A percentile compares a stretch with the other conserved stretches of the same genome.
phyloP scores from a whole-genome alignment of 768 basidiomycete genomes.

The Boletus sp. region DNA sequence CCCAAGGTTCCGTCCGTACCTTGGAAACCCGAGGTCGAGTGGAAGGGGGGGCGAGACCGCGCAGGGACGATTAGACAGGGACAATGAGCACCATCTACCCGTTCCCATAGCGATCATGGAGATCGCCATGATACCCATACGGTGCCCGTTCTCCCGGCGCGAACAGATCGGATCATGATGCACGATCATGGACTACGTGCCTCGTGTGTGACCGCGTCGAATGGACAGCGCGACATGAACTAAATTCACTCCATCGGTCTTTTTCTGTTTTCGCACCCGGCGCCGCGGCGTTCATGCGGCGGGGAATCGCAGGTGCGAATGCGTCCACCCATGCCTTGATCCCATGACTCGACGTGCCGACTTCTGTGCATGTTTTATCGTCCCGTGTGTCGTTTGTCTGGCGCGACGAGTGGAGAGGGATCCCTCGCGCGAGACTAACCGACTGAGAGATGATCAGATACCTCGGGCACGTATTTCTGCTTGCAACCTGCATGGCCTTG shows the following conservation, averaged over 20 bases:
- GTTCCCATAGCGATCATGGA: conserved; percentile 72
- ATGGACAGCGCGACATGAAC: background rate
- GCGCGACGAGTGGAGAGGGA: background rate
- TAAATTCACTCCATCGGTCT: conserved; percentile 36
- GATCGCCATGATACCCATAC: conserved; percentile 65
- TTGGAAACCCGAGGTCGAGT: conserved; percentile 17
- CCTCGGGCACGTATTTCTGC: conserved; percentile 38
- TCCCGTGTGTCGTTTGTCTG: conserved; percentile 64
- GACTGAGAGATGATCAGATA: conserved; percentile 53
- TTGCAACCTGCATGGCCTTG: conserved; percentile 29
- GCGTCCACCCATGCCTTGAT: conserved; percentile 47
- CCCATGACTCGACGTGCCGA: conserved; percentile 40
- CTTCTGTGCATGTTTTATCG: conserved; percentile 58
- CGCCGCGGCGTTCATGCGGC: conserved; percentile 54
- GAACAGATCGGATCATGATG: conserved; percentile 61
- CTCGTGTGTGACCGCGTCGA: conserved; percentile 30
- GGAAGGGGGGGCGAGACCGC: no score
- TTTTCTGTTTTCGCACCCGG: conserved; percentile 56
- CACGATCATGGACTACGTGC: conserved; percentile 64
- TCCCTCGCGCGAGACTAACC: conserved; percentile 33
- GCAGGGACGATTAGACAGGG: background rate
- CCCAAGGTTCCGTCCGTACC: conserved; percentile 66
- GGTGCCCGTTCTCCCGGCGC: conserved; percentile 51
- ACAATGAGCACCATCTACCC: conserved; percentile 41
- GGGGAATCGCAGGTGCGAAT: conserved; percentile 52